Evolutionary conservation across 192 early-diverging fungal species (phyloP).

Genomic region (Umbelopsis sp.): DNA sequence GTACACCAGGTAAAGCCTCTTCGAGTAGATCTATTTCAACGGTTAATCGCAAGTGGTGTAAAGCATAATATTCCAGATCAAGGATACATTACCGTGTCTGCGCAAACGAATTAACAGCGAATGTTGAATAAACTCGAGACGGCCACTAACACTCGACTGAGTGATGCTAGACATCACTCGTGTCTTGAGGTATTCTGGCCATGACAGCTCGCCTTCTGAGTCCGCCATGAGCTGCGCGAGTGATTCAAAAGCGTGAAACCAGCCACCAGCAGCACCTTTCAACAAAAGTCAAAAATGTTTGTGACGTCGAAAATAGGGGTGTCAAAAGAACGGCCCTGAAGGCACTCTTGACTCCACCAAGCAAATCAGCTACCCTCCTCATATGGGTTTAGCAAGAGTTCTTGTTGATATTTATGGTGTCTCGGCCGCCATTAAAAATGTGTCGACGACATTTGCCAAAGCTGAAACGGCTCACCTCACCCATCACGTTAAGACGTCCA

Average conservation of each 20-base stretch:
- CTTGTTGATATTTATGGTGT: conserved; percentile 1
- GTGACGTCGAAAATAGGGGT: conserved; percentile 2
- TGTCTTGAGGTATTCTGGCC: conserved; percentile 57
- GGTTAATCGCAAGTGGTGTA: background rate
- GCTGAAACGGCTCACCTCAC: background rate
- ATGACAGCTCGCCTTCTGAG: conserved; percentile 46
- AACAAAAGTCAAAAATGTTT: conserved; percentile 9
- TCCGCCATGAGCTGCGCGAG: conserved; percentile 17
- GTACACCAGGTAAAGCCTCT: conserved; percentile 45
- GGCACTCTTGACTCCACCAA: background rate
- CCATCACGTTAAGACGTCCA: conserved; percentile 35
- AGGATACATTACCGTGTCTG: conserved; percentile 41
- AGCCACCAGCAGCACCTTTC: conserved; percentile 2
- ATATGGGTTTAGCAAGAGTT: conserved; percentile 1
- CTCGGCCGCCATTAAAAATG: background rate
- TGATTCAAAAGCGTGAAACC: background rate
- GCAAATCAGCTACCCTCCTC: background rate
- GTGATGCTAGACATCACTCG: conserved; percentile 49
- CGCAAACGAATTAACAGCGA: conserved; percentile 47
- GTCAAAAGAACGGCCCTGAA: background rate
- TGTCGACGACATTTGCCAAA: background rate
- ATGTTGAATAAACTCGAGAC: conserved; percentile 49
- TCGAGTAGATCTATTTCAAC: conserved; percentile 42
- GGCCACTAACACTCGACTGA: conserved; percentile 51
- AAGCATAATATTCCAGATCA: background rate